Conservation (phyloP, 352 stramenopile genomes). For the Pythium chondricola region DNA sequence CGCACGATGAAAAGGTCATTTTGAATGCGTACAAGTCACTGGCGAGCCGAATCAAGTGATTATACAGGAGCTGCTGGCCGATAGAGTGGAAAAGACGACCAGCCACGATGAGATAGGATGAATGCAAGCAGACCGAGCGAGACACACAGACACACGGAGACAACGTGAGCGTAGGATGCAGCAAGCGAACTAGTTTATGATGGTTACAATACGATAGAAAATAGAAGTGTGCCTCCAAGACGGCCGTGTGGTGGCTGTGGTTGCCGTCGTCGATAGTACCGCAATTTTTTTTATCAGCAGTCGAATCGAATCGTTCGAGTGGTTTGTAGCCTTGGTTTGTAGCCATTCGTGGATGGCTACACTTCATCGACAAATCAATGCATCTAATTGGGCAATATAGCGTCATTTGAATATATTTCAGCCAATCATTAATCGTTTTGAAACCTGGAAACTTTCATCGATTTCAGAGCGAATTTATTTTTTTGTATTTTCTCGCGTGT, state of each 20-base stretch:
- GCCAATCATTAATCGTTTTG: not conserved
- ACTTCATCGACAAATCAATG: no score
- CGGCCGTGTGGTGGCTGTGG: no score
- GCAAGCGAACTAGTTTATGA: no score
- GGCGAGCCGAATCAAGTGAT: slow-evolving; percentile 39
- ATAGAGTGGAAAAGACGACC: not conserved
- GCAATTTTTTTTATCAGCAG: no score
- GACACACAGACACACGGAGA: no score
- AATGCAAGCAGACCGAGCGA: no score
- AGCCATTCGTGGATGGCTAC: not conserved
- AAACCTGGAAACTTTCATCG: slow-evolving; percentile 2
- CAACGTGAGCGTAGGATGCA: no score
- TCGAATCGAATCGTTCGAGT: no score
- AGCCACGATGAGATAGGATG: not conserved
- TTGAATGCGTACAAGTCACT: slow-evolving; percentile 60
- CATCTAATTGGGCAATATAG: not conserved
- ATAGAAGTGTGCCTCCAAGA: no score
- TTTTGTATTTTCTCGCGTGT: no score
- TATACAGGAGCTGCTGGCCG: not conserved
- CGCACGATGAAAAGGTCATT: slow-evolving; percentile 60
- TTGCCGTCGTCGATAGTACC: no score
- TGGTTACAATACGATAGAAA: slow-evolving; percentile 3
- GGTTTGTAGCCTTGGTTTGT: not conserved
- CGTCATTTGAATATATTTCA: not conserved
- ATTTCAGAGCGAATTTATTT: slow-evolving; percentile 3